Evolutionary conservation across 257 asterid genomes (phyloP).

Genomic region (Leptodermis oblonga): DNA sequence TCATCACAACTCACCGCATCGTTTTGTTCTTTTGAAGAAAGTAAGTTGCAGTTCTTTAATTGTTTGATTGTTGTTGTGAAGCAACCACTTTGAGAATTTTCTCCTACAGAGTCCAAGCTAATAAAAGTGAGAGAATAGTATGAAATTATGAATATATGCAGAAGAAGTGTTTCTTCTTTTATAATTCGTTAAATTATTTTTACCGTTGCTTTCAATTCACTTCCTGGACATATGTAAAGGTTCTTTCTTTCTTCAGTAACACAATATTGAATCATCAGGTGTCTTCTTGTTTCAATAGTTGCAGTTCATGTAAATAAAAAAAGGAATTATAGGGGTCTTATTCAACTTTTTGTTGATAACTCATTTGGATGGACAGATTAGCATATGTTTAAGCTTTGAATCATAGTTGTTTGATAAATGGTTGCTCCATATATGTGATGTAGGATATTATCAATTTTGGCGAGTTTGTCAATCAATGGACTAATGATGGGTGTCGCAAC

Average conservation of each 20-base stretch:
- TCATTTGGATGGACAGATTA: neutral
- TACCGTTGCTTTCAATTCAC: neutral
- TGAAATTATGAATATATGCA: too few species aligned
- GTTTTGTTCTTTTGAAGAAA: conserved; percentile 58
- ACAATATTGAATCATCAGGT: too few species aligned
- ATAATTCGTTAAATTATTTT: neutral
- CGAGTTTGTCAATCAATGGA: conserved; percentile 38
- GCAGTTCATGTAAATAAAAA: too few species aligned
- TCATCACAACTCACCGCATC: conserved; percentile 70
- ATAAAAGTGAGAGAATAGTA: too few species aligned
- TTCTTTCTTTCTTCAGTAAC: neutral
- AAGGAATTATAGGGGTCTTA: neutral
- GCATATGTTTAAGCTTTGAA: neutral
- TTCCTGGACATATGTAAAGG: neutral
- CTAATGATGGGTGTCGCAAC: conserved; percentile 53
- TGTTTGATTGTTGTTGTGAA: neutral
- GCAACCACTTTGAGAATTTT: neutral
- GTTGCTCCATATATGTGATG: conserved; percentile 10
- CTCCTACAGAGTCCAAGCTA: neutral
- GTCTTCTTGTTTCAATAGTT: too few species aligned
- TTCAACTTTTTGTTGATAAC: neutral
- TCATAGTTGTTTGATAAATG: neutral
- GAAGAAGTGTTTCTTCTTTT: neutral
- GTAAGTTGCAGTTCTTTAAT: conserved; percentile 38
- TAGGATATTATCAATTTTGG: conserved; percentile 65